Evolutionary conservation across 768 basidiomycete species (phyloP), one percentile per base, ranked within the genome.

Genomic region (Filobasidium wieringae): DNA sequence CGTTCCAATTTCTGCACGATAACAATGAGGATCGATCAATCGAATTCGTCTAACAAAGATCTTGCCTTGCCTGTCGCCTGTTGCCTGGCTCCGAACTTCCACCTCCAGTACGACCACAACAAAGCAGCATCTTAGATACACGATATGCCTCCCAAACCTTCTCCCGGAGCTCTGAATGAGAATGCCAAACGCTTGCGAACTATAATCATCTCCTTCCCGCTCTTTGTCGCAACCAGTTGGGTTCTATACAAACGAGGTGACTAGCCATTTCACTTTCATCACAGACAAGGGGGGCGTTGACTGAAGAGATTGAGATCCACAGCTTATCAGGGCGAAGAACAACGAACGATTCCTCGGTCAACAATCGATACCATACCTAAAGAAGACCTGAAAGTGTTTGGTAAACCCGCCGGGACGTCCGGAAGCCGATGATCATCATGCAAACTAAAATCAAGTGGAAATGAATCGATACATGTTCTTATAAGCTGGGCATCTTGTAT

Each of bases 311-410:
- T 41, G 5, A 22, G 6, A 7, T 27, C 24, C 17, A 1, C 33
- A 61, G 60, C 60, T 7, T 61, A 57, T 43, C 55, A 51, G 4
- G 51, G 51, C 11, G 60, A 61, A 61, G 55, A 61, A 55, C 60
- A 61, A 30, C 49, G 55, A 8, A 51, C 50, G 30, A 61, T 61
- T 31, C 55, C 60, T 11, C 45, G 27, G 17, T 4, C 22, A 19
- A 4, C 19, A 47, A 26, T 27, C 19, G 41, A 14, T 47, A 14
- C 14, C 11, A 47, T 14, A 14, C 22, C 22, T 4, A 47, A 22
- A 41, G 36, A 45, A 17, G 24, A 39, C 39, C 41, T 14, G 15
- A 55, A 47, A 27, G 22, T 47, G 14, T 47, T 47, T 47, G 43
- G 19, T 4, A 47, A 47, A 24, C 43, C 43, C 24, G 22, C 43